Evolutionary conservation across 2,329 filamentous ascomycete genomes (phyloP).

Genomic region (Rhexocercosporidium sp.): DNA sequence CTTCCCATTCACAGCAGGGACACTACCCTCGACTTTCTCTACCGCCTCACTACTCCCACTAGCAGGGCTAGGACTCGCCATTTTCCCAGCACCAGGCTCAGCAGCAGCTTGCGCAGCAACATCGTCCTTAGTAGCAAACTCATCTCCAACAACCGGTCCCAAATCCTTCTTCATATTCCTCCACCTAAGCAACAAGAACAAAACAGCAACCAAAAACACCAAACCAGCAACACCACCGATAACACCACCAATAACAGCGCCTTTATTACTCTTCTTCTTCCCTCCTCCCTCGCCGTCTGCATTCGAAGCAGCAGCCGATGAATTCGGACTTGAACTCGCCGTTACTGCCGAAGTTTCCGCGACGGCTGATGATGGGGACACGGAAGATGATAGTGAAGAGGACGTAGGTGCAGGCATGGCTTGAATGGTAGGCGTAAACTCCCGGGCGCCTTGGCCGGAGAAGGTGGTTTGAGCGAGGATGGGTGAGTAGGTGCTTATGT

Average conservation of each 20-base stretch:
- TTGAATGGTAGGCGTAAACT: slow-evolving; percentile 19
- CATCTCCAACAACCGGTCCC: background rate
- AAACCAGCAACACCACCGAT: slow-evolving; percentile 21
- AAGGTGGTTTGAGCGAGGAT: slow-evolving; percentile 19
- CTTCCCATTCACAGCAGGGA: background rate
- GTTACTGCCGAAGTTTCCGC: background rate
- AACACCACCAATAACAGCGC: slow-evolving; percentile 26
- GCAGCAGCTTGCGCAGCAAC: background rate
- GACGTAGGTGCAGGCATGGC: slow-evolving; percentile 15
- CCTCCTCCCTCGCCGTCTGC: background rate
- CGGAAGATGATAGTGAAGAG: background rate
- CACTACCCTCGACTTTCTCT: background rate
- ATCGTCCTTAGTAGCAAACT: background rate
- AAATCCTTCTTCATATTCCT: slow-evolving; percentile 11
- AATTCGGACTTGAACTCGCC: background rate
- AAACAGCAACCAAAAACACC: slow-evolving; percentile 7
- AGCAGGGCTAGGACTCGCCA: background rate
- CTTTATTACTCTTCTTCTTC: slow-evolving; percentile 13
- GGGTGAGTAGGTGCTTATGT: slow-evolving; percentile 22
- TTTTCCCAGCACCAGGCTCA: too few relatives aligned
- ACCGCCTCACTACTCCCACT: background rate
- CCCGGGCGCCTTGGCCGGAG: slow-evolving; percentile 16
- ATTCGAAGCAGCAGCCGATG: background rate
- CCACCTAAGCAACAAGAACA: slow-evolving; percentile 19
- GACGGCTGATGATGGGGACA: background rate